Evolutionary conservation across 225 moss, liverwort and hornwort genomes (phyloP), one percentile per base, ranked within the genome.

Genomic region (Thuidium tamariscinum): DNA sequence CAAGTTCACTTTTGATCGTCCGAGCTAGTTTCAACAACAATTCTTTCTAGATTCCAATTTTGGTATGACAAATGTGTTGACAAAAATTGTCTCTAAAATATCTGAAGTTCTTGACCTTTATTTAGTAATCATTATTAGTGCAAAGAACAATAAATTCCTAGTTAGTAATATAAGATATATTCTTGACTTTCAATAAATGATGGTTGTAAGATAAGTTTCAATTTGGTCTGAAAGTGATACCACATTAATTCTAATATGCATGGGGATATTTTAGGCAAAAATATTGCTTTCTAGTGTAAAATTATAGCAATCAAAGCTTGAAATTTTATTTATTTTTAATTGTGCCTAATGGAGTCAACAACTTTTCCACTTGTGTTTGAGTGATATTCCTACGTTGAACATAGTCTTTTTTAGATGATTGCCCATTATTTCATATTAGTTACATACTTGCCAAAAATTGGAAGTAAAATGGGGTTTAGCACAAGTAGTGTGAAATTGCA

Each of bases 331-430:
- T 0, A 34, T 74, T 8, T 6, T 20, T 49, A 4, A 74, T 7
- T 0, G 0, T 34, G 8, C 11, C 18, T 8, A 34, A 34, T 0
- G 0, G 0, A 3, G 5, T 21, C 13, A 8, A 34, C 3, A 51
- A 51, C 8, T 8, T 32, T 74, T 22, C 51, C 51, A 51, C 5
- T 21, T 8, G 13, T 13, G 30, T 51, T 34, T 1, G 8, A 51
- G 4, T 21, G 34, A 13, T 0, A 51, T 0, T 21, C 11, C 21
- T 34, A 5, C 4, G 34, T 0, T 21, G 0, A 74, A 32, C 0
- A 49, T 49, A 74, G 1, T 30, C 7, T 1, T 7, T 49, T 49
- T 7, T 73, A 12, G 32, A 32, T 3, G 6, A 13, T 34, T 51
- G 5, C 8, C 7, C 5, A 13, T 8, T 21, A 34, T 32, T 20